These are phyloP conservation scores for Solidago caesia DNA, from an alignment of 129 eudicot genomes.

Conservation along the genomic window DNA sequence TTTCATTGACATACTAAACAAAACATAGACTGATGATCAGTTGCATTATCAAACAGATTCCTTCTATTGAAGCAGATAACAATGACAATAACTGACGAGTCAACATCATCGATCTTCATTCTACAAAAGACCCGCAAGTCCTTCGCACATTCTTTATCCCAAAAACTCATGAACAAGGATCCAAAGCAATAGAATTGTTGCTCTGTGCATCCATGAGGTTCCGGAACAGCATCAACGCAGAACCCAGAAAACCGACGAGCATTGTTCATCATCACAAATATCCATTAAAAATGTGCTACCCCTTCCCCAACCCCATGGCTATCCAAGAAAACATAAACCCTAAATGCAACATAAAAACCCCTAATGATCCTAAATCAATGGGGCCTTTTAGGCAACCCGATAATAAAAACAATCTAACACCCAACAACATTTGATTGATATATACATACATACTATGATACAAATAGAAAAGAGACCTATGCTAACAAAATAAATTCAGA, in stretches of 20 bases:
- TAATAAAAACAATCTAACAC: constrained; percentile 4
- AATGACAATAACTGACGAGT: not conserved
- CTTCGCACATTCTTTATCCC: too few species aligned
- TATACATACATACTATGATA: not conserved
- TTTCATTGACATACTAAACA: too few species aligned
- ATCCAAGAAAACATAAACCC: not conserved
- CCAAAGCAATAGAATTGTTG: not conserved
- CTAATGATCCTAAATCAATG: constrained; percentile 4
- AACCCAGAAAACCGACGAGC: constrained; percentile 13
- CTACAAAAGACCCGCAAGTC: not conserved
- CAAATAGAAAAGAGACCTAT: too few species aligned
- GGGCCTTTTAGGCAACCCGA: constrained; percentile 9
- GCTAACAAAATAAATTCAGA: too few species aligned
- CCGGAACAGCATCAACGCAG: not conserved
- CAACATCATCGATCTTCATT: not conserved
- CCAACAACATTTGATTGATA: not conserved
- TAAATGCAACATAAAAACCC: not conserved
- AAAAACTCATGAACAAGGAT: constrained; percentile 1
- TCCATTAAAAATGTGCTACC: not conserved
- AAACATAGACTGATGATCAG: too few species aligned
- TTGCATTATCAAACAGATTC: not conserved
- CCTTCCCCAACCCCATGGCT: not conserved
- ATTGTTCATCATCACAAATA: not conserved
- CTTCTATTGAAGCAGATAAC: constrained; percentile 9
- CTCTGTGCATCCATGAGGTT: constrained; percentile 13